These are phyloP conservation scores for Zasmidium angulare DNA, from an alignment of 2,329 filamentous ascomycete species.

Conservation along the genomic window DNA sequence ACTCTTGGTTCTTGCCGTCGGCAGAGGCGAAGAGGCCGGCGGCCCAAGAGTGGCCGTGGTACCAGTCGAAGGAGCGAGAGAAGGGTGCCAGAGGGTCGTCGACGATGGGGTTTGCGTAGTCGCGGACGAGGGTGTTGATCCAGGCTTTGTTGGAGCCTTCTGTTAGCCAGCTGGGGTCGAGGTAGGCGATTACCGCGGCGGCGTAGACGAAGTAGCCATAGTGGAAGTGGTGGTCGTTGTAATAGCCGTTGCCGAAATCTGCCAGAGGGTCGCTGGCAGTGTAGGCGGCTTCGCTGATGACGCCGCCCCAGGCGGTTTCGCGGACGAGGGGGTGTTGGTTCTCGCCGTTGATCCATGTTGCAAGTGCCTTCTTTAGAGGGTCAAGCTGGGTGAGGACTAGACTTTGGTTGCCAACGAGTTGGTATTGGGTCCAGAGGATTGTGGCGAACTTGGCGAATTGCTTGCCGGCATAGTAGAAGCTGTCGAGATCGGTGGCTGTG, in stretches of 20 bases:
- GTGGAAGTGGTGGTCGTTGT: slow-evolving; percentile 68
- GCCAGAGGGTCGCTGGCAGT: slow-evolving; percentile 67
- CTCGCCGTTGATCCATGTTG: slow-evolving; percentile 46
- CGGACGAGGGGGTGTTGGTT: slow-evolving; percentile 54
- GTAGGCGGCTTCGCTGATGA: slow-evolving; percentile 76
- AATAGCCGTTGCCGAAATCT: slow-evolving; percentile 91
- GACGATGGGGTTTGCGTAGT: slow-evolving; percentile 73
- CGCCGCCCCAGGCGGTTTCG: slow-evolving; percentile 69
- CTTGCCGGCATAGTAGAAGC: slow-evolving; percentile 90
- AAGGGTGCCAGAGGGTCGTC: slow-evolving; percentile 76
- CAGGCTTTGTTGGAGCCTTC: slow-evolving; percentile 67
- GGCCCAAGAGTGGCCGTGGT: slow-evolving; percentile 91
- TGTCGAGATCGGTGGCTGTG: slow-evolving; percentile 72
- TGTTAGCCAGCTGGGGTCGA: slow-evolving; percentile 72
- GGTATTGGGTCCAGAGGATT: slow-evolving; percentile 47
- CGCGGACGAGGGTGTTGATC: slow-evolving; percentile 80
- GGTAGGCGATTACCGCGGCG: slow-evolving; percentile 75
- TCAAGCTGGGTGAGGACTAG: slow-evolving; percentile 51
- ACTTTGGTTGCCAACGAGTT: slow-evolving; percentile 58
- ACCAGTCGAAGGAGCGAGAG: slow-evolving; percentile 88
- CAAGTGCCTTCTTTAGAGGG: slow-evolving; percentile 49
- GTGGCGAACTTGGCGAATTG: slow-evolving; percentile 45
- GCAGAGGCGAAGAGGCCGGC: slow-evolving; percentile 69
- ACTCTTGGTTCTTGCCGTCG: slow-evolving; percentile 84
- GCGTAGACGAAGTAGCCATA: slow-evolving; percentile 85